phyloP scores from a whole-genome alignment of 768 basidiomycete species.

The Amanita exitialis region DNA sequence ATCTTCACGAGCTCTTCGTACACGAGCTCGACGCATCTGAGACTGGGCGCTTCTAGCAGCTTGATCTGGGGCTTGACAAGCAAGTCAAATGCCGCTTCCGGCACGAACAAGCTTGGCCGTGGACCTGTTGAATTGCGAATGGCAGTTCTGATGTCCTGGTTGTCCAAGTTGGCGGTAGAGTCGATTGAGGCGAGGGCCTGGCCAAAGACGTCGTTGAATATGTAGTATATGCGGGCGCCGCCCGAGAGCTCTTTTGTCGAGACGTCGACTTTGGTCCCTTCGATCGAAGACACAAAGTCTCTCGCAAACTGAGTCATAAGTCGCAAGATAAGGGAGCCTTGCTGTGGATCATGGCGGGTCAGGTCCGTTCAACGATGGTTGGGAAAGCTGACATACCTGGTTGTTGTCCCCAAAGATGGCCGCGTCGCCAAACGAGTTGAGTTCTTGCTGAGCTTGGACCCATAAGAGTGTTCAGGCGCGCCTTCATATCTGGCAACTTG shows the following conservation, averaged over 20 bases:
- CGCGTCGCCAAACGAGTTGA: conserved; percentile 92
- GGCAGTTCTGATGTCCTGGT: conserved; percentile 94
- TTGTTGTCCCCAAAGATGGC: conserved; percentile 89
- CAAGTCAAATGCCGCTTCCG: conserved; percentile 93
- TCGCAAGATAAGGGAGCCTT: conserved; percentile 84
- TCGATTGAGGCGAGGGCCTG: conserved; percentile 85
- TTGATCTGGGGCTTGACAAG: conserved; percentile 98
- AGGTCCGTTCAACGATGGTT: neutral
- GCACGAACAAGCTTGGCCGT: conserved; percentile 90
- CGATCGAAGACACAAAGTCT: conserved; percentile 95
- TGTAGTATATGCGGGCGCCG: conserved; percentile 97
- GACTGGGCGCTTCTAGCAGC: conserved; percentile 84
- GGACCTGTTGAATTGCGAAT: conserved; percentile 98
- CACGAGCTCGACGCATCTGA: conserved; percentile 94
- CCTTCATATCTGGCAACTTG: conserved; percentile 99
- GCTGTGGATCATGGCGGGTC: conserved; percentile 27
- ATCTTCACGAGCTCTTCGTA: conserved; percentile 99
- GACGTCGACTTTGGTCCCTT: conserved; percentile 92
- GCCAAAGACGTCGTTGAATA: conserved; percentile 98
- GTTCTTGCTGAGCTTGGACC: conserved; percentile 98
- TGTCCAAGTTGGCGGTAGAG: conserved; percentile 82
- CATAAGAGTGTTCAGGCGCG: conserved; percentile 93
- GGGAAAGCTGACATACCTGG: conserved; percentile 31
- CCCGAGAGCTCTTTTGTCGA: conserved; percentile 98
- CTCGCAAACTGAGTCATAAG: conserved; percentile 98